Base-by-base conservation (phyloP, 2,329 filamentous ascomycete species). In the Phaeosphaeriaceae sp. region DNA sequence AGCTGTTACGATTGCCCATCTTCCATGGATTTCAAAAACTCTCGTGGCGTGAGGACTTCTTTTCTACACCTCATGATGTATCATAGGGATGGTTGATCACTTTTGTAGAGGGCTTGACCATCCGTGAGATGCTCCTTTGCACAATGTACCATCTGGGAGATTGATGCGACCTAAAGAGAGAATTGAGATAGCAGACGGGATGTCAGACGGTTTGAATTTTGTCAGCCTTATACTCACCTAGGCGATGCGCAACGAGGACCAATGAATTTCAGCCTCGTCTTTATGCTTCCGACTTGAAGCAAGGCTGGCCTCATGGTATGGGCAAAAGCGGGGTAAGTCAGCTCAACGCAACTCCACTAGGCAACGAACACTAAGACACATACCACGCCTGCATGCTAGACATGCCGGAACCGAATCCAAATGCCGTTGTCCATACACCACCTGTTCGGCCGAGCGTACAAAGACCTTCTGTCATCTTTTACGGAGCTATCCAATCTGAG, bases 391-490 rank as follows among this genome's bases (percentile, higher is more conserved):
- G 54, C 48, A 50, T 20, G 25, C 22, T 21, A 42, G 54, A 46
- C 17, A 70, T 70, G 66, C 54, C 64, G 19, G 31, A 57, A 51
- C 7, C 56, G 6, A 2, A 55, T 13, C 53, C 63, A 7, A 61
- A 65, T 57, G 60, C 63, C 11, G 49, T 57, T n/a, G 44, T 72
- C 31, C 50, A 71, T 60, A 67, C 66, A 49, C 67, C 73, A 42
- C 70, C 71, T 11, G 41, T 42, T 15, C 53, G 62, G 31, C 54
- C 60, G 22, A 50, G 44, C 11, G 49, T 74, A 27, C 48, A 60
- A n/a, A 61, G 45, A 7, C 68, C 69, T 15, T 76, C 81, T 15
- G 63, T 89, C 53, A 88, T 89, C 68, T 81, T 89, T 13, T 85
- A 86, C 0, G 87, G 87, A 20, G 82, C 80, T 21, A 88, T 86